Evolutionary conservation across 2,329 filamentous ascomycete genomes (phyloP).

Genomic region (Trichoderma koningii): DNA sequence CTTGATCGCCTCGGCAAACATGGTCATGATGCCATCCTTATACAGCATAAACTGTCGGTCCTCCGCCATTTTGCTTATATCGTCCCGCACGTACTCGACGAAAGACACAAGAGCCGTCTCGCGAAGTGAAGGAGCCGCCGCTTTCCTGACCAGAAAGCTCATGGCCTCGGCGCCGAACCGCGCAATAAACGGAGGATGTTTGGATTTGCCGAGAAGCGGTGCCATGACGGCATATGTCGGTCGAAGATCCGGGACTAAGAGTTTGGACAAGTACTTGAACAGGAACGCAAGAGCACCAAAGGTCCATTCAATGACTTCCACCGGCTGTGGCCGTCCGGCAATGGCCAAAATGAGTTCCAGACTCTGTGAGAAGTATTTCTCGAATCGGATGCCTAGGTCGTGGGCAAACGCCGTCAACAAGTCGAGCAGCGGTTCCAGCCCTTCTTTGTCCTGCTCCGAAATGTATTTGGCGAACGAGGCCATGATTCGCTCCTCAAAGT

Average conservation of each 20-base stretch:
- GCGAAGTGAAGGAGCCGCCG: conserved; percentile 74
- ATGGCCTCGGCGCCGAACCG: conserved; percentile 93
- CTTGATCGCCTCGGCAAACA: conserved; percentile 82
- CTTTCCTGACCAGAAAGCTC: conserved; percentile 90
- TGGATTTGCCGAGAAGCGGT: conserved; percentile 78
- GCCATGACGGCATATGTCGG: conserved; percentile 83
- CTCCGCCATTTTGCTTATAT: conserved; percentile 59
- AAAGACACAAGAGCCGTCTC: conserved; percentile 71
- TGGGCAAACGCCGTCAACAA: conserved; percentile 94
- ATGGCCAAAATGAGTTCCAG: conserved; percentile 76
- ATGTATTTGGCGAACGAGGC: conserved; percentile 75
- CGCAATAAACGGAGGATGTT: conserved; percentile 82
- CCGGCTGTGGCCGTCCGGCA: conserved; percentile 73
- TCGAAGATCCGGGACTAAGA: conserved; percentile 81
- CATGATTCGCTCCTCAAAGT: conserved; percentile 87
- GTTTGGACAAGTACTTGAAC: conserved; percentile 92
- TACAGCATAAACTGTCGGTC: conserved; percentile 67
- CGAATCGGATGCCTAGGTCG: conserved; percentile 83
- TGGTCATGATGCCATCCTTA: conserved; percentile 84
- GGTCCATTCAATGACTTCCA: conserved; percentile 95
- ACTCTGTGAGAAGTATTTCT: conserved; percentile 79
- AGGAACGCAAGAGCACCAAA: conserved; percentile 93
- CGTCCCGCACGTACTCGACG: conserved; percentile 70
- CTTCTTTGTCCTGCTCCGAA: conserved; percentile 72
- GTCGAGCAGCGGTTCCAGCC: conserved; percentile 81